Conservation (phyloP, 805 yeast species). For the Debaryomyces hansenii region DNA sequence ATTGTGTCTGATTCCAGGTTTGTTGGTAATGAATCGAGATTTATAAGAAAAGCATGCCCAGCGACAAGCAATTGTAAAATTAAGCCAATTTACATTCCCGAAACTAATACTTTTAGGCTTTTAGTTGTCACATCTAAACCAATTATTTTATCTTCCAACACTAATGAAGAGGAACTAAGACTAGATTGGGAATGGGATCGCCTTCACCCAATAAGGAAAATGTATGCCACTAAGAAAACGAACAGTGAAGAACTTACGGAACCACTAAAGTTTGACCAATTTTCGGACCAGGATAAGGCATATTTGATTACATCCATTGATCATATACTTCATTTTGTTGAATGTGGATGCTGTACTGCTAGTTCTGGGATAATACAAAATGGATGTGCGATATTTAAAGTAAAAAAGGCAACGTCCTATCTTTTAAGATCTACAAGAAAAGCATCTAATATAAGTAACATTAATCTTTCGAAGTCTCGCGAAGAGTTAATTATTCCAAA, state of each 20-base stretch:
- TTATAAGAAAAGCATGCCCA: conserved; percentile 69
- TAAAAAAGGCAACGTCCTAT: conserved; percentile 61
- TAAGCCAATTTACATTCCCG: conserved; percentile 44
- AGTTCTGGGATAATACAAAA: conserved; percentile 31
- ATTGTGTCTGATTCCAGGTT: conserved; percentile 78
- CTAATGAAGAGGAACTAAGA: conserved; percentile 60
- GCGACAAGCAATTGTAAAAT: conserved; percentile 67
- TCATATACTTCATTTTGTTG: conserved; percentile 58
- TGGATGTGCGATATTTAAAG: conserved; percentile 58
- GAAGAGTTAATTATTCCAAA: conserved; percentile 38
- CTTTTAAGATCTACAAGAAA: conserved; percentile 60
- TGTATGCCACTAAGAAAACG: conserved; percentile 30
- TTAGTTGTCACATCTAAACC: conserved; percentile 56
- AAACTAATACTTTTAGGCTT: conserved; percentile 47
- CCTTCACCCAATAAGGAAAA: conserved; percentile 66
- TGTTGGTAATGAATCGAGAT: conserved; percentile 73
- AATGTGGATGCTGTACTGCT: conserved; percentile 56
- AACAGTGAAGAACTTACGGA: conserved; percentile 20
- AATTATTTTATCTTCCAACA: conserved; percentile 35
- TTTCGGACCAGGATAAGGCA: conserved; percentile 53
- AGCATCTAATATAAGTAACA: conserved; percentile 39
- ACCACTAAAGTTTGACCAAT: conserved; percentile 50
- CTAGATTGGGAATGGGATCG: conserved; percentile 89
- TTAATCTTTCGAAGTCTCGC: conserved; percentile 34
- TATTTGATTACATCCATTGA: conserved; percentile 62